Evolutionary conservation across 1,284 basidiomycete species (phyloP), one percentile per base, ranked within the genome.

Genomic region (Malassezia furfur): DNA sequence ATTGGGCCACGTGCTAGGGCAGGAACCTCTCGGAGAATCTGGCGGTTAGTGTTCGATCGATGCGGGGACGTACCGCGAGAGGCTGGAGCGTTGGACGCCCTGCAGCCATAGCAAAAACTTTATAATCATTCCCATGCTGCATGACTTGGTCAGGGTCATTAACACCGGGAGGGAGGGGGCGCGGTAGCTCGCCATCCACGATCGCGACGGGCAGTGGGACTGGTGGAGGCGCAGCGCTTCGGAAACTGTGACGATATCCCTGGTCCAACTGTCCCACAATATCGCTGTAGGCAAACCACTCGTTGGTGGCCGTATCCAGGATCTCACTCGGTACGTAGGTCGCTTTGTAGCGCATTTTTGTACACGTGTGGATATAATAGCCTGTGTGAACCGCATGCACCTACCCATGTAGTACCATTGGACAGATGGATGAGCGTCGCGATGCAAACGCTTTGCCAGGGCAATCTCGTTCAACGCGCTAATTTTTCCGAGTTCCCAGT

Each of bases 311-410:
- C 9, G 91, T 88, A 76, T 99, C 93, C 12, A 85, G 82, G 7
- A 99, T 80, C 68, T 83, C 88, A 5, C 88, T 91, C 0, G 94
- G 93, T 0, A 79, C 74, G 64, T 91, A 98, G 51, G 93, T 87
- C 22, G 84, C 90, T 75, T 99, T 99, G 78, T 98, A 98, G 57
- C 81, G 80, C 94, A 98, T 98, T 77, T 99, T 99, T 52, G 79
- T 82, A 67, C 91, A 98, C 0, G 48, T 52, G 47, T 63, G 58
- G 36, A 68, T 66, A 57, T 66, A 68, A 49, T 58, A 68, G 35
- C 66, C 59, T 57, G 17, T 15, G 39, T 25, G 5, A 44, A 25
- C 36, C 4, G 5, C 32, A 6, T 12, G 15, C 15, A 59, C 46
- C 12, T 36, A 57, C 59, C 65, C 47, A 67, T 36, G 39, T 66